Conservation (phyloP, 169 alveolate species). For the Miamiensis avidus region DNA sequence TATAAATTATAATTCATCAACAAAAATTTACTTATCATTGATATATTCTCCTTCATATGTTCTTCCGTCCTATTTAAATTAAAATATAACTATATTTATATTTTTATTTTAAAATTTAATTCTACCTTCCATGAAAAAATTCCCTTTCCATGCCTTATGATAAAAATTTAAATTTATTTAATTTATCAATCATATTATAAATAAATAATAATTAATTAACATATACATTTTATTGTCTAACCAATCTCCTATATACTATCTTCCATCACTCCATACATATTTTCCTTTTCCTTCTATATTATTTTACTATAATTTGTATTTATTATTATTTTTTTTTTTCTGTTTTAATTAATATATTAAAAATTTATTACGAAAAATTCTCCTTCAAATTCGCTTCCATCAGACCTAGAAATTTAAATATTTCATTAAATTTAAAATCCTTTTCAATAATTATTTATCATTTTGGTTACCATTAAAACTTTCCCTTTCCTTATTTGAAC, state of each 20-base stretch:
- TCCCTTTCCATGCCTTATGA: constrained; percentile 53
- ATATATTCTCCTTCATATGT: constrained; percentile 58
- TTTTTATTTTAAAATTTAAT: constrained; percentile 26
- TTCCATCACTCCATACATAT: constrained; percentile 42
- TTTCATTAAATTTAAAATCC: too few species aligned
- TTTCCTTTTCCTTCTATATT: constrained; percentile 51
- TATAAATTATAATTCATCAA: too few species aligned
- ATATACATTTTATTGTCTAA: constrained; percentile 45
- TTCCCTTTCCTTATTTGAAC: constrained; percentile 43
- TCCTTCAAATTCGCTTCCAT: constrained; percentile 36
- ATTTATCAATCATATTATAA: constrained; percentile 43
- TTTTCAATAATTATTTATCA: too few species aligned
- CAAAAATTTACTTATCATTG: too few species aligned
- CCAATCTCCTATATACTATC: constrained; percentile 32
- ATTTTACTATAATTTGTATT: constrained; percentile 18
- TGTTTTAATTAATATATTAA: too few species aligned
- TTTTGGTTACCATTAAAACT: constrained; percentile 42
- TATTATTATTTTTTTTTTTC: constrained; percentile 30
- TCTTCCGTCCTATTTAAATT: constrained; percentile 44
- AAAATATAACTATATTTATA: constrained; percentile 22
- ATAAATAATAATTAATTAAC: constrained; percentile 43
- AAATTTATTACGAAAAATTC: constrained; percentile 10
- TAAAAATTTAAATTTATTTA: constrained; percentile 33
- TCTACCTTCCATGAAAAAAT: constrained; percentile 54
- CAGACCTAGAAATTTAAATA: too few species aligned